Conservation (phyloP, 2,329 filamentous ascomycete species). For the Fusarium sp. region DNA sequence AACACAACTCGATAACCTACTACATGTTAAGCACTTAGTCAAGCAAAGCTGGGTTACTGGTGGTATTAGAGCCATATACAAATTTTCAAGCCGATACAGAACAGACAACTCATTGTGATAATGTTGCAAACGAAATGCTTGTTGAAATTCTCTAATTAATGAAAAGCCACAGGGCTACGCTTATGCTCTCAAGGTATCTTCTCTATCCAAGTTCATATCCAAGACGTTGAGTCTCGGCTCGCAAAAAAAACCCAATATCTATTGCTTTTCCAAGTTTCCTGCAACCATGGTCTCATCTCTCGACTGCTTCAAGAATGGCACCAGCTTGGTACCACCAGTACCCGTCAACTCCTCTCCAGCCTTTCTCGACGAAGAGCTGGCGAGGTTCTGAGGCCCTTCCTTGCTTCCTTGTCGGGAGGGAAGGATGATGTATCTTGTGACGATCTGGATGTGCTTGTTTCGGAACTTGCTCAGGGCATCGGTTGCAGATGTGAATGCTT, state of each 20-base stretch:
- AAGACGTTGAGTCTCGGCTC: neutral
- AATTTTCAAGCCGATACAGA: too few relatives aligned
- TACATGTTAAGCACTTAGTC: neutral
- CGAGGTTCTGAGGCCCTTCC: slow-evolving; percentile 54
- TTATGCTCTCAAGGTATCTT: slow-evolving; percentile 16
- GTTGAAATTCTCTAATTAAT: neutral
- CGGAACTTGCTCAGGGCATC: slow-evolving; percentile 81
- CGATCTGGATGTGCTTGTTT: slow-evolving; percentile 89
- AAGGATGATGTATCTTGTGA: slow-evolving; percentile 89
- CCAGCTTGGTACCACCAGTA: slow-evolving; percentile 87
- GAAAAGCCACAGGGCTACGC: neutral
- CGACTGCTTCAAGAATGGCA: slow-evolving; percentile 90
- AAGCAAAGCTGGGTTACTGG: neutral
- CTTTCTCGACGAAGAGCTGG: slow-evolving; percentile 56
- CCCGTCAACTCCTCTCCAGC: slow-evolving; percentile 72
- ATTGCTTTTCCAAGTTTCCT: slow-evolving; percentile 45
- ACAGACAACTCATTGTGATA: neutral
- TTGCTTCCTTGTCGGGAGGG: slow-evolving; percentile 66
- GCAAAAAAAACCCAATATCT: neutral
- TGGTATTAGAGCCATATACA: neutral
- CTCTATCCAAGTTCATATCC: slow-evolving; percentile 1
- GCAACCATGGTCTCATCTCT: slow-evolving; percentile 79
- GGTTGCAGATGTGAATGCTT: slow-evolving; percentile 77
- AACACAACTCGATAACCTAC: neutral
- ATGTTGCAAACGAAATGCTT: neutral